Evolutionary conservation across 495 filamentous ascomycete genomes (phyloP), one percentile per base, ranked within the genome.

Genomic region (Annulohypoxylon nitens): DNA sequence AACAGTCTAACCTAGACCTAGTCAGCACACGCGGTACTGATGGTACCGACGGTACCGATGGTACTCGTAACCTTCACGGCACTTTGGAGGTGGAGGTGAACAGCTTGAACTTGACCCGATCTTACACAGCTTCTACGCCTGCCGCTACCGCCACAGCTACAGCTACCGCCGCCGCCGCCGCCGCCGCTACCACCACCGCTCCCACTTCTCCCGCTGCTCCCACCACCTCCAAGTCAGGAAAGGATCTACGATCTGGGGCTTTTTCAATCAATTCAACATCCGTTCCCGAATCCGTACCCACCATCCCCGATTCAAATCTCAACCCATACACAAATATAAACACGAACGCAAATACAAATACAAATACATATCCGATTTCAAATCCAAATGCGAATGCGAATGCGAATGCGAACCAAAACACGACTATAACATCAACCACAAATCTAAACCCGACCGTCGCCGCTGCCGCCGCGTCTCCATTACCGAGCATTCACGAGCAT

Each of bases 401-500:
- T 20, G 48, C 57, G 55, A 61, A 36, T 36, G 48, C 53, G 14
- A 67, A 30, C 50, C 45, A 18, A 50, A 62, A 18, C 14, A 2
- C 55, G 36, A 36, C 18, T 11, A 12, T 37, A 25, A 30, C 16
- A n/a, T 6, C 53, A 11, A 75, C 64, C 4, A 71, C 57, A 50
- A 50, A 50, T 39, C 45, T 51, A 51, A 66, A 36, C 57, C 64
- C 50, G 11, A 67, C 47, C 41, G 53, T 43, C 66, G 57, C 41
- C 43, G 6, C 43, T 66, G 58, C 61, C n/a, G 48, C 55, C 59
- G 60, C 39, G 26, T 61, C 69, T 33, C 58, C 72, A 51, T 65
- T 79, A 1, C 72, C 77, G 2, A 74, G 75, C 53, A 77, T 79
- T 47, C 55, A 70, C 69, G 77, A 77, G 33, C 20, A 74, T 51